Evolutionary conservation across 2,329 filamentous ascomycete species (phyloP), one percentile per base, ranked within the genome.

Genomic region (Teratosphaeria destructans): DNA sequence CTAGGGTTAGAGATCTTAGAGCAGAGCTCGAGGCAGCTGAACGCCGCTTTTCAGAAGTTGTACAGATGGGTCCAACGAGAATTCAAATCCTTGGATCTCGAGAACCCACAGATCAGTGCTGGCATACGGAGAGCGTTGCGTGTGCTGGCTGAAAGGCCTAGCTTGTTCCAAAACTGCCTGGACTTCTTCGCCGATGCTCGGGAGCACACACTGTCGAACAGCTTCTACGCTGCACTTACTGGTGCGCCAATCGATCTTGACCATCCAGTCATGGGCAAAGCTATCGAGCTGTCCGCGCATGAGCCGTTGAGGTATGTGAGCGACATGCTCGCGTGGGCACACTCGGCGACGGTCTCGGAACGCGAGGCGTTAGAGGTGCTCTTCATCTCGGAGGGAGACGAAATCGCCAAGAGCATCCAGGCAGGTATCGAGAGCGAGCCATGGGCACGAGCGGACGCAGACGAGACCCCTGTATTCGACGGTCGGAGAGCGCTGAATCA

Each of bases 311-410:
- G 94, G 23, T 97, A 97, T 72, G 85, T 95, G 2, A 91, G 94
- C 57, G 94, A 99, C 71, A 99, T 99, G 92, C 81, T 99, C 14
- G 94, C 94, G 5, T 99, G 94, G 94, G 85, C 88, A 5, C 94
- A 99, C 72, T 96, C 94, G 0, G 89, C 92, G 2, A 87, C 93
- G 0, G 94, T 99, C 0, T 95, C 93, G 35, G 94, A 99, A 73
- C 84, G 89, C 57, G 94, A 99, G 74, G 91, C 92, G 0, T 79
- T 99, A 5, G 93, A 97, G 72, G 85, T 90, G 1, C 78, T 99
- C 0, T 99, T 99, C 70, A 86, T 96, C 52, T 87, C 88, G 0
- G 92, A 96, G 63, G 92, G 89, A 2, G 89, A 94, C 63, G 90
- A 95, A 68, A 89, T 97, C 59, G 87, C 88, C 29, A 89, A 85